These are phyloP conservation scores for Salix udensis DNA, from an alignment of 345 rosid species.

Conservation along the genomic window DNA sequence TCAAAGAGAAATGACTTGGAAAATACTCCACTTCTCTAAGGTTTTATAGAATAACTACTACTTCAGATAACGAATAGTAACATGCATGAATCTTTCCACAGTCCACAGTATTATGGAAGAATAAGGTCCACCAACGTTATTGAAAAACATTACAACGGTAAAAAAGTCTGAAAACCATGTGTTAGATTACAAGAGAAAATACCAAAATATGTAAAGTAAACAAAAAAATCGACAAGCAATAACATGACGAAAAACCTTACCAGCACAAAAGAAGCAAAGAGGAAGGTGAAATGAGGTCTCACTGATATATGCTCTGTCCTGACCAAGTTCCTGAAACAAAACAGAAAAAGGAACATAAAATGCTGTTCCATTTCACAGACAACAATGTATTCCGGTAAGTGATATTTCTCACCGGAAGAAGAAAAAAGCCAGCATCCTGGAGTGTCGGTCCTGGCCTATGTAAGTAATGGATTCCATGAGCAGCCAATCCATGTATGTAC, in stretches of 20 bases:
- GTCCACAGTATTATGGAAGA: too few species aligned
- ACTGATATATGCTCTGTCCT: constrained; percentile 18
- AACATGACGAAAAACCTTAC: constrained; percentile 3
- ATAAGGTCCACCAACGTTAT: not conserved
- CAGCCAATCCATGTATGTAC: constrained; percentile 33
- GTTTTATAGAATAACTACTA: not conserved
- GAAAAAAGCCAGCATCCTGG: constrained; percentile 23
- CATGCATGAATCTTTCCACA: too few species aligned
- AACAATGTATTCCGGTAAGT: not conserved
- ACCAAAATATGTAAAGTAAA: not conserved
- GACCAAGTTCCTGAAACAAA: constrained; percentile 29
- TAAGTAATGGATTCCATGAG: constrained; percentile 31
- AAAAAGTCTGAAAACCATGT: too few species aligned
- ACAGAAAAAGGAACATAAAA: not conserved
- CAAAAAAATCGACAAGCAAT: not conserved
- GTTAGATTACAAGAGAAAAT: not conserved
- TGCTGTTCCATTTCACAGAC: not conserved
- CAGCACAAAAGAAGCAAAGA: constrained; percentile 27
- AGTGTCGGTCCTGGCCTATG: constrained; percentile 28
- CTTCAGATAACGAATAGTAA: not conserved
- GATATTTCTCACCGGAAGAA: constrained; percentile 23
- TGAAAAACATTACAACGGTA: not conserved
- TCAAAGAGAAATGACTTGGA: not conserved
- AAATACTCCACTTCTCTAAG: not conserved
- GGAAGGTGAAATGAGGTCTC: constrained; percentile 23